Percentiles rank a stretch among this genome's conserved stretches.
Evolutionary conservation across 306 rosid species (phyloP).

Genomic region (Dryas octopetala): DNA sequence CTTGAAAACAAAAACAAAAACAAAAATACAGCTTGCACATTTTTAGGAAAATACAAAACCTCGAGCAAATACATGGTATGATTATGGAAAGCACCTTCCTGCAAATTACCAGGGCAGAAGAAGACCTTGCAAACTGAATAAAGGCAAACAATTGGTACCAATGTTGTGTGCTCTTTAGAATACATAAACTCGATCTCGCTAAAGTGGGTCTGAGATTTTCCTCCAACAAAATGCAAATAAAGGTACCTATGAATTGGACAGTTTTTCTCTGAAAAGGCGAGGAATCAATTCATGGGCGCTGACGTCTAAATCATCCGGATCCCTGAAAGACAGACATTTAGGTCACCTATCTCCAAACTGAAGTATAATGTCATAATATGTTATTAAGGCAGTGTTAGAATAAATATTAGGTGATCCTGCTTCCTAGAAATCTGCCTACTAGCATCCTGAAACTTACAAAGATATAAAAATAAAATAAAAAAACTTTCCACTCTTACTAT

Average conservation of each 20-base stretch:
- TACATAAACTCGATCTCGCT: constrained; percentile 17
- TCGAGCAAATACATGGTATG: constrained; percentile 20
- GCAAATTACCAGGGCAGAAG: constrained; percentile 29
- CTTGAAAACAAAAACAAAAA: background rate
- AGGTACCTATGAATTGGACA: constrained; percentile 29
- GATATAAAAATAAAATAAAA: background rate
- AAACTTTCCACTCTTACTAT: background rate
- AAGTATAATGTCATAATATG: background rate
- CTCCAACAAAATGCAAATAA: constrained; percentile 21
- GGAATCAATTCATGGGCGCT: constrained; percentile 82
- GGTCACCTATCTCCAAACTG: constrained; percentile 7
- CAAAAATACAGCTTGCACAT: constrained; percentile 4
- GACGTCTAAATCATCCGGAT: constrained; percentile 82
- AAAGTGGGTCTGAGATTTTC: constrained; percentile 15
- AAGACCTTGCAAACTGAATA: constrained; percentile 18
- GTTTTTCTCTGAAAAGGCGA: constrained; percentile 57
- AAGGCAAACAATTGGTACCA: constrained; percentile 25
- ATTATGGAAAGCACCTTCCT: constrained; percentile 33
- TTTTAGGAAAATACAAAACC: background rate
- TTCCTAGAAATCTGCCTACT: background rate
- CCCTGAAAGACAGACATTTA: constrained; percentile 48
- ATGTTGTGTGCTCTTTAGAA: constrained; percentile 18
- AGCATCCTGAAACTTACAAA: background rate
- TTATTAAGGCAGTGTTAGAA: background rate
- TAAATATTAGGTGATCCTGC: background rate